Evolutionary conservation across 2,329 filamentous ascomycete genomes (phyloP), one percentile per base, ranked within the genome.

Genomic region (Paecilomyces sp.): DNA sequence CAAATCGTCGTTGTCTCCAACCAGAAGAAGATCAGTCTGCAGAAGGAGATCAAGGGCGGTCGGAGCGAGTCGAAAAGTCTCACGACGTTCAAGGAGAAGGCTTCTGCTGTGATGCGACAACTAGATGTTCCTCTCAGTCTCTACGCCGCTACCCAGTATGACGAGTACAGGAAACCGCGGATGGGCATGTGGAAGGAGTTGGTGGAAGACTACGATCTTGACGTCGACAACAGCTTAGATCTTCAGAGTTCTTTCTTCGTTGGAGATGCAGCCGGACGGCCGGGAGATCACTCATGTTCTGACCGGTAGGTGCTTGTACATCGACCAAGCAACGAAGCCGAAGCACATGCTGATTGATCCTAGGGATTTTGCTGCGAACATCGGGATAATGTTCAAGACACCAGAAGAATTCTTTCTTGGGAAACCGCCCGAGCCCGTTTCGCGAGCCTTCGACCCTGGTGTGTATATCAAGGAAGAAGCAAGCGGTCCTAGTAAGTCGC

Each of bases 401-500:
- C 94, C 94, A 0, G 94, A 99, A 70, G 92, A 97, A 73, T 96
- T 88, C 76, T 97, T 97, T 70, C 82, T 93, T 0, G 82, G 82
- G 1, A 84, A 91, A 66, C 69, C 82, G 25, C 80, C 88, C 0
- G 82, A 86, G 64, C 82, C 85, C 1, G 94, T 90, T 69, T 74
- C 75, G 9, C 82, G 90, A 58, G 79, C 84, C 0, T 95, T 97
- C 66, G 87, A 97, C 63, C 84, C 92, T 18, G 75, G 76, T 1
- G 72, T 79, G 3, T 86, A 88, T 67, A 75, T 85, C 31, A 63
- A 72, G 5, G 51, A 60, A 25, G 66, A 69, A 30, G 54, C 66
- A 24, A 63, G 63, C 58, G 71, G 75, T 52, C 63, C 70, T 36
- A 68, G 77, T 79, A 69, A 64, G 70, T 66, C 30, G 28, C 24